Conservation (phyloP, 1,284 basidiomycete genomes). For the Cryptococcus hybrid region DNA sequence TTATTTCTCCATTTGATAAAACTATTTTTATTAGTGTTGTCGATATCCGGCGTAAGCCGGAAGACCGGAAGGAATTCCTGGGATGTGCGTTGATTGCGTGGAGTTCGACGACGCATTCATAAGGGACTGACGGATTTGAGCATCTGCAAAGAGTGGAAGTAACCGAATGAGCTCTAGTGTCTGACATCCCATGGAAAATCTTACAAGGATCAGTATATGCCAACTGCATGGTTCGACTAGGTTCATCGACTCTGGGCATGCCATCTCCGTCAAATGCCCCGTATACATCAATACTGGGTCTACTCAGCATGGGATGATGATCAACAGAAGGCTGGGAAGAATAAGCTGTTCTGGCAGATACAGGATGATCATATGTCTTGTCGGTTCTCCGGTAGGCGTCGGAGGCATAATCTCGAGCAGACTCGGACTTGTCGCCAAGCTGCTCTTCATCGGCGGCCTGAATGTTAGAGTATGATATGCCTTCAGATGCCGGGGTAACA, state of each 20-base stretch:
- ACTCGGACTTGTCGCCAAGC: constrained; percentile 25
- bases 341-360: background rate
- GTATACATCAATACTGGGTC: constrained; percentile 77
- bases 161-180: background rate
- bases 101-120: constrained; percentile 4
- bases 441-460: constrained; percentile 27
- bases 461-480: constrained; percentile 29
- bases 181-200: constrained; percentile 36
- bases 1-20: background rate
- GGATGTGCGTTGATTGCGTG: background rate
- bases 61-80: constrained; percentile 23
- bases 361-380: too few relatives aligned
- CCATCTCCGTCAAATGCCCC: constrained; percentile 70
- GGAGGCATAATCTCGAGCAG: background rate
- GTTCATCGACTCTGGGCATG: constrained; percentile 46
- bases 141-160: constrained; percentile 18
- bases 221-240: constrained; percentile 73
- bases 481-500: constrained; percentile 23
- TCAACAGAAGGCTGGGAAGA: background rate
- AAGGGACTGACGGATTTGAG: constrained; percentile 34
- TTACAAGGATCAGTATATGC: constrained; percentile 54
- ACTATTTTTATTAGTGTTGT: background rate
- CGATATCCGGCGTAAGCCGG: constrained; percentile 35
- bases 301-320: constrained; percentile 19
- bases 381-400: background rate